Conservation (phyloP, 495 filamentous ascomycete genomes). For the Podospora didyma region DNA sequence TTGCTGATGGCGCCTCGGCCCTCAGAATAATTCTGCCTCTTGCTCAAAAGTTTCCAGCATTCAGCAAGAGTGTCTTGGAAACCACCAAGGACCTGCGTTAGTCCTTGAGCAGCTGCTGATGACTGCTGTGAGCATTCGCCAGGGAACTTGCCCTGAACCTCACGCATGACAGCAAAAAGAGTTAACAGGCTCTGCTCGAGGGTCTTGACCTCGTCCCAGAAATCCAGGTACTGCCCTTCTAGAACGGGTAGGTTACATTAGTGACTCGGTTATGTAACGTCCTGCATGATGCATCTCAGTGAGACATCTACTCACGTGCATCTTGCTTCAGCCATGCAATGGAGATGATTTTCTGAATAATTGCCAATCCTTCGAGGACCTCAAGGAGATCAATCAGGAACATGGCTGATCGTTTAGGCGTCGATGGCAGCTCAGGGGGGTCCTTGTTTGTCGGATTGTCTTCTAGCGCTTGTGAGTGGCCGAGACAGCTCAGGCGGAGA, state of each 20-base stretch:
- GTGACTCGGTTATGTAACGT: not conserved
- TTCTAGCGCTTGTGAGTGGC: not conserved
- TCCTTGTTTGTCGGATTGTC: not conserved
- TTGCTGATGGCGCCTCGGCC: not conserved
- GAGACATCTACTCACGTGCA: conserved; percentile 1
- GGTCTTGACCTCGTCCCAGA: not conserved
- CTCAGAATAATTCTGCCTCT: not conserved
- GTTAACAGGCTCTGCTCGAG: not conserved
- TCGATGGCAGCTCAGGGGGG: not conserved
- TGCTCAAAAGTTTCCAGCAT: not conserved
- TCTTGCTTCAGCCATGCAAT: conserved; percentile 5
- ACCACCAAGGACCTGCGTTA: not conserved
- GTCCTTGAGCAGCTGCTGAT: not conserved
- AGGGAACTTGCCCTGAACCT: not conserved
- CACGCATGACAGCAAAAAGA: not conserved
- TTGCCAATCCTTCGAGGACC: conserved; percentile 2
- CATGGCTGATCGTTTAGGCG: not conserved
- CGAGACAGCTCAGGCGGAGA: too few species aligned
- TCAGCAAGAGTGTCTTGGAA: not conserved
- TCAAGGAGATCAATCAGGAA: not conserved
- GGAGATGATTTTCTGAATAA: conserved; percentile 5
- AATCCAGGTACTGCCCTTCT: not conserved
- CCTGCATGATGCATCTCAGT: too few species aligned
- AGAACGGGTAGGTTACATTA: not conserved
- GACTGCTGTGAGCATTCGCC: not conserved